Conservation (phyloP, 1,284 basidiomycete species). For the Cutaneotrichosporon cyanovorans region DNA sequence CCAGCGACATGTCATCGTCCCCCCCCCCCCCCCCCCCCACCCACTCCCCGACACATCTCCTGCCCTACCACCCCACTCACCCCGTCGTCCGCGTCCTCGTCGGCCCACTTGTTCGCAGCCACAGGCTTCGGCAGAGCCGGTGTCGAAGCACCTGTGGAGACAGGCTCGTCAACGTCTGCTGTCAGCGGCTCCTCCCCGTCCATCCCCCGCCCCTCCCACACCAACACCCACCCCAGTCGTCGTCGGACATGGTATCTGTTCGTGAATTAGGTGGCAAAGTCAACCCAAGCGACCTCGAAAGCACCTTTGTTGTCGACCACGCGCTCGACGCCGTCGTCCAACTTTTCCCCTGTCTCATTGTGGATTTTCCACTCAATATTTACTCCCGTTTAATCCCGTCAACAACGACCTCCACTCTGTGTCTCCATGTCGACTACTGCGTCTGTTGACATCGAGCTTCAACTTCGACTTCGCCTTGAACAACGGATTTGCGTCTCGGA, state of each 20-base stretch:
- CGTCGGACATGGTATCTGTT: slow-evolving; percentile 35
- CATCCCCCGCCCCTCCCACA: background rate
- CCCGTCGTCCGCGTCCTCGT: slow-evolving; percentile 81
- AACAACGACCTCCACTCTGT: background rate
- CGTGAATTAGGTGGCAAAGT: background rate
- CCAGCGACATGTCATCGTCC: too few species aligned
- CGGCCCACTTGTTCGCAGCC: slow-evolving; percentile 59
- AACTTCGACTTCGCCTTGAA: background rate
- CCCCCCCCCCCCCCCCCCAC: too few species aligned
- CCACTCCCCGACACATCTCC: too few species aligned
- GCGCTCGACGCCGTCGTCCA: too few species aligned
- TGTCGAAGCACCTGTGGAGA: slow-evolving; percentile 45
- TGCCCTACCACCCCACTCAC: slow-evolving; percentile 51
- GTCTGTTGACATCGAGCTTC: background rate
- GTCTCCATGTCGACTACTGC: background rate
- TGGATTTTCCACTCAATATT: background rate
- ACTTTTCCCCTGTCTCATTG: slow-evolving; percentile 6
- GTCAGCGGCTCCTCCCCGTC: background rate
- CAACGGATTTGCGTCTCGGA: too few species aligned
- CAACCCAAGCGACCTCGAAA: slow-evolving; percentile 1
- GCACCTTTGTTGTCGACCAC: background rate
- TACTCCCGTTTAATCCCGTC: background rate
- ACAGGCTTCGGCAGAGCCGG: slow-evolving; percentile 47
- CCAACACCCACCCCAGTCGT: slow-evolving; percentile 34
- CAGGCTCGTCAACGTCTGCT: slow-evolving; percentile 48